Evolutionary conservation across 202 grass and related monocot genomes (phyloP), one percentile per base, ranked within the genome.

Genomic region (Eragrostis tef): DNA sequence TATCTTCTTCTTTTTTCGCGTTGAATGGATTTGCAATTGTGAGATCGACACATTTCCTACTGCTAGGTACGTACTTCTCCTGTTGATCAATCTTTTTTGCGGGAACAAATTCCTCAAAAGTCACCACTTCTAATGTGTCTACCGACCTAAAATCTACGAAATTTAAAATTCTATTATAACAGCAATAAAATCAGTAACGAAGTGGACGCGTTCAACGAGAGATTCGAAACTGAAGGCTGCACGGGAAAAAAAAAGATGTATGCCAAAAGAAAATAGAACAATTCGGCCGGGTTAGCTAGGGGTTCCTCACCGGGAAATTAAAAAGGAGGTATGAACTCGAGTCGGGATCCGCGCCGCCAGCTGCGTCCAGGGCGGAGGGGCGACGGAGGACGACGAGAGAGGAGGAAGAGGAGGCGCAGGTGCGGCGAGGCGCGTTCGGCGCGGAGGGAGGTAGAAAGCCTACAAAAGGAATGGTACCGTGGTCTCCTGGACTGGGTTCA

Each of bases 391-490:
- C 64, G 77, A 14, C 77, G 62, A 67, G 48, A 22, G 20, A 42
- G 62, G 47, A 68, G 63, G 48, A 19, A 16, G 48, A 39, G 50
- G 50, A 53, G 21, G 12, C 13, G 26, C 60, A 15, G 25, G 77
- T 67, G 76, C 13, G 77, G 77, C 12, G 63, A 25, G 63, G 49
- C 70, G 69, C 24, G 46, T 72, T 72, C 70, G 46, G 61, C 46
- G 77, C 48, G 77, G 47, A 67, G 16, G 47, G 62, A 47, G 46
- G 75, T 9, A 44, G 58, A 64, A 48, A 26, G 69, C 46, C 46
- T 71, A 51, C 69, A 71, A 71, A 71, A 31, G 24, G 46, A 31
- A 17, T 14, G 68, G 7, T 41, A 2, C 7, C 7, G 8, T 42
- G 41, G 39, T 20, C 39, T 68, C n/a, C 3, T 1, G 41, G 41